These are phyloP conservation scores for Dipodascus albidus DNA, from an alignment of 805 yeast genomes.

Conservation along the genomic window DNA sequence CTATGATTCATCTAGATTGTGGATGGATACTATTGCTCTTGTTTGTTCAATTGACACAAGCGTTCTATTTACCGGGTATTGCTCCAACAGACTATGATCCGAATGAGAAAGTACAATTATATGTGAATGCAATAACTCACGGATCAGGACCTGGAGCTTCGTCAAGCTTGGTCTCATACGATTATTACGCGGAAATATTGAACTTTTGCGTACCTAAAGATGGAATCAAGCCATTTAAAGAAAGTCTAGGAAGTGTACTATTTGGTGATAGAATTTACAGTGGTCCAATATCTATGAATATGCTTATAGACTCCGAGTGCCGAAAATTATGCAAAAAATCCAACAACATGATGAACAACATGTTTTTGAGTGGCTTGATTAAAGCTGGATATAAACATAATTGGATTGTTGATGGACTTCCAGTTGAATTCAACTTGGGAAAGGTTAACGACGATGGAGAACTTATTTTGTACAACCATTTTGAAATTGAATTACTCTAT, in stretches of 20 bases:
- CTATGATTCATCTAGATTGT: neutral
- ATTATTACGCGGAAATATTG: conserved; percentile 67
- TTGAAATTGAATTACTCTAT: conserved; percentile 66
- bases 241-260: conserved; percentile 81
- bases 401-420: conserved; percentile 92
- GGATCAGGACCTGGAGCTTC: conserved; percentile 23
- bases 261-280: conserved; percentile 94
- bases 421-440: conserved; percentile 83
- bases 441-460: conserved; percentile 30
- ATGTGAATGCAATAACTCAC: conserved; percentile 88
- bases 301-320: conserved; percentile 68
- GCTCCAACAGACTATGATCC: conserved; percentile 82
- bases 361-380: conserved; percentile 68
- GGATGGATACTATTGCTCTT: neutral
- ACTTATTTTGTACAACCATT: conserved; percentile 71
- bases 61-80: conserved; percentile 89
- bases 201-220: conserved; percentile 72
- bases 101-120: conserved; percentile 61
- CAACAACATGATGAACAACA: conserved; percentile 56
- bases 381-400: conserved; percentile 77
- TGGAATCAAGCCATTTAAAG: conserved; percentile 62
- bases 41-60: conserved; percentile 20
- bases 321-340: conserved; percentile 43
- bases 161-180: conserved; percentile 25
- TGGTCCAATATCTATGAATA: conserved; percentile 73